Evolutionary conservation across 164 flowering plant genomes (phyloP).

Genomic region (Amborella trichopoda): DNA sequence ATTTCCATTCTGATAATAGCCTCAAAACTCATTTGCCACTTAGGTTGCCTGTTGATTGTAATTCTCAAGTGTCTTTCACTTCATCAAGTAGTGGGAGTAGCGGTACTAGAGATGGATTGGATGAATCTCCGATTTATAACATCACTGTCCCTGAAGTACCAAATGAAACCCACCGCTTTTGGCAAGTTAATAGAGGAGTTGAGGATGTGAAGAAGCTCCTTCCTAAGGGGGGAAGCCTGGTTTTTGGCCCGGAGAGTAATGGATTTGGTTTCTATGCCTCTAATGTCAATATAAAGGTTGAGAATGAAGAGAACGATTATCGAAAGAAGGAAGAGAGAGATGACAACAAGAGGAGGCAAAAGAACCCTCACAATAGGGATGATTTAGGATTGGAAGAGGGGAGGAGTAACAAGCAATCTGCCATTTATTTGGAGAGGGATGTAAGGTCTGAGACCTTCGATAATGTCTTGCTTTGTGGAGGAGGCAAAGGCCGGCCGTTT

Average conservation of each 20-base stretch:
- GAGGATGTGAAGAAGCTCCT: slow-evolving; percentile 72
- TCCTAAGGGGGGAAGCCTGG: no score
- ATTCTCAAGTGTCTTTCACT: no score
- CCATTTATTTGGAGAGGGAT: slow-evolving; percentile 27
- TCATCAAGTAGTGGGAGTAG: no score
- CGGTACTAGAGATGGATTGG: slow-evolving; percentile 22
- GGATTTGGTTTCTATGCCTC: no score
- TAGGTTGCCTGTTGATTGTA: no score
- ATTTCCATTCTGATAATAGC: no score
- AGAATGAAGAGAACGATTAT: no score
- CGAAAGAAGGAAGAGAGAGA: slow-evolving; percentile 16
- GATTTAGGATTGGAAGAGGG: slow-evolving; percentile 31
- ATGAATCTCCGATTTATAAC: slow-evolving; percentile 38
- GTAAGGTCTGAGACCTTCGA: slow-evolving; percentile 46
- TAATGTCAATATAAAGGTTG: no score
- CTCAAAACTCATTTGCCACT: no score
- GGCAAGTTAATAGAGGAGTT: slow-evolving; percentile 53
- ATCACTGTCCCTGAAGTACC: slow-evolving; percentile 24
- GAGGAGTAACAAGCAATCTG: slow-evolving; percentile 58
- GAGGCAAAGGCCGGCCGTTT: slow-evolving; percentile 3
- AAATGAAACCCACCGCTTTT: slow-evolving; percentile 33
- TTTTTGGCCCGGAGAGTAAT: no score
- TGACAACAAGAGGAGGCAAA: slow-evolving; percentile 30
- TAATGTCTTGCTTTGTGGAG: slow-evolving; percentile 37
- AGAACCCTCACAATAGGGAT: slow-evolving; percentile 25